Evolutionary conservation across 2,329 filamentous ascomycete species (phyloP).

Genomic region (Hymenoscyphus fructigenus): DNA sequence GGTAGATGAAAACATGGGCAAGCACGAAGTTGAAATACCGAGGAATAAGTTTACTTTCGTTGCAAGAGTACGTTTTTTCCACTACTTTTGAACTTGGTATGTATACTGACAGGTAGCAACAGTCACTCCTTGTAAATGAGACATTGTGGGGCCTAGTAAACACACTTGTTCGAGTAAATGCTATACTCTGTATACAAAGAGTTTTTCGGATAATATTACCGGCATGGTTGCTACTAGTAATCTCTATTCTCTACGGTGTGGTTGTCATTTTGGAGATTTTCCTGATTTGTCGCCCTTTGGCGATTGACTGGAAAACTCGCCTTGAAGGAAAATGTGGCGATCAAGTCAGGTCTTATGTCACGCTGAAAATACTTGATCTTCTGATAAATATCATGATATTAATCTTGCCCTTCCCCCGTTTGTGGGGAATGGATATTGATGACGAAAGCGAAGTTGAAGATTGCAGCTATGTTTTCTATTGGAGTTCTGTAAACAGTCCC

Average conservation of each 20-base stretch:
- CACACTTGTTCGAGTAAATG: not conserved
- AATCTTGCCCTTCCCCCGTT: not conserved
- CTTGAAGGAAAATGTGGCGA: not conserved
- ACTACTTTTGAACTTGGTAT: not conserved
- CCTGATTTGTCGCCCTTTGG: conserved; percentile 3
- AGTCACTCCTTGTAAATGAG: conserved; percentile 5
- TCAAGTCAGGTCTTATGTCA: not conserved
- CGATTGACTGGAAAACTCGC: not conserved
- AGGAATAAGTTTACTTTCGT: not conserved
- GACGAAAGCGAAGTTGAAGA: not conserved
- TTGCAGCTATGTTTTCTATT: not conserved
- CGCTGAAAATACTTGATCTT: not conserved
- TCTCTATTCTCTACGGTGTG: not conserved
- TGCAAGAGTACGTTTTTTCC: not conserved
- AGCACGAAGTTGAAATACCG: not conserved
- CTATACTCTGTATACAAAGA: not conserved
- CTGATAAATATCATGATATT: not conserved
- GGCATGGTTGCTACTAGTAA: not conserved
- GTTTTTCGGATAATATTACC: not conserved
- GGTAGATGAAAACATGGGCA: not conserved
- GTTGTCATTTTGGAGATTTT: not conserved
- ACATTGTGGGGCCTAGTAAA: not conserved
- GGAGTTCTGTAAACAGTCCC: not conserved
- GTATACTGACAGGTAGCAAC: not conserved
- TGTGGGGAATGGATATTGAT: not conserved